Evolutionary conservation across 2,329 filamentous ascomycete genomes (phyloP).

Genomic region (Penicillium concentricum): DNA sequence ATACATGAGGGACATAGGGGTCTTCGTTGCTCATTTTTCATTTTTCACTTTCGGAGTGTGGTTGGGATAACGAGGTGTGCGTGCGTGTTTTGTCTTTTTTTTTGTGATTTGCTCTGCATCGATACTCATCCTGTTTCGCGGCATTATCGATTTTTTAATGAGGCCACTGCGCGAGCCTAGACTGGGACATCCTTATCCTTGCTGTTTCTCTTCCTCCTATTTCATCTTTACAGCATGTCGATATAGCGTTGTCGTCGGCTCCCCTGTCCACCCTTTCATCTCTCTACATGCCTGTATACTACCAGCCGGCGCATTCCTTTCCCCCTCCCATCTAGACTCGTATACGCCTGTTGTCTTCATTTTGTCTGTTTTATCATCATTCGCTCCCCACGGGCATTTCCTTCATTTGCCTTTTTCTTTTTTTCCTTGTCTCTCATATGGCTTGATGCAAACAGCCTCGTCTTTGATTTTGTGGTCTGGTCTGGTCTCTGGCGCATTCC

Average conservation of each 20-base stretch:
- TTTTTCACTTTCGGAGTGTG: conserved; percentile 26
- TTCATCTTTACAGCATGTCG: conserved; percentile 19
- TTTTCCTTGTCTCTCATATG: conserved; percentile 20
- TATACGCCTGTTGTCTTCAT: conserved; percentile 20
- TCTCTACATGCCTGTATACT: conserved; percentile 39
- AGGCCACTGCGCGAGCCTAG: conserved; percentile 26
- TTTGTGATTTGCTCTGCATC: conserved; percentile 24
- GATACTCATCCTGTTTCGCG: conserved; percentile 25
- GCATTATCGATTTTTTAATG: conserved; percentile 29
- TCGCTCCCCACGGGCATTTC: conserved; percentile 15
- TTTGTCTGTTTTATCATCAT: conserved; percentile 20
- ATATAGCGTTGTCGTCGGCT: conserved; percentile 19
- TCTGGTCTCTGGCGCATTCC: conserved; percentile 35
- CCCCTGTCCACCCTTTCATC: conserved; percentile 21
- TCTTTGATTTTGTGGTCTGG: conserved; percentile 24
- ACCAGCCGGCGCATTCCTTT: conserved; percentile 29
- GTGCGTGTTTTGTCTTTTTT: conserved; percentile 10
- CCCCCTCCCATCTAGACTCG: conserved; percentile 16
- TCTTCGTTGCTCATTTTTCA: conserved; percentile 27
- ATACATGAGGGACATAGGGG: conserved; percentile 42
- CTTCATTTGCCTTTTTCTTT: conserved; percentile 20
- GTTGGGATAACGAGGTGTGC: conserved; percentile 26
- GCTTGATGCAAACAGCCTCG: conserved; percentile 10
- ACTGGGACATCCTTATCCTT: conserved; percentile 21
- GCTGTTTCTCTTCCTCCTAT: conserved; percentile 18